Evolutionary conservation across 108 stramenopile species (phyloP).

Genomic region (Nannochloropsis salina): DNA sequence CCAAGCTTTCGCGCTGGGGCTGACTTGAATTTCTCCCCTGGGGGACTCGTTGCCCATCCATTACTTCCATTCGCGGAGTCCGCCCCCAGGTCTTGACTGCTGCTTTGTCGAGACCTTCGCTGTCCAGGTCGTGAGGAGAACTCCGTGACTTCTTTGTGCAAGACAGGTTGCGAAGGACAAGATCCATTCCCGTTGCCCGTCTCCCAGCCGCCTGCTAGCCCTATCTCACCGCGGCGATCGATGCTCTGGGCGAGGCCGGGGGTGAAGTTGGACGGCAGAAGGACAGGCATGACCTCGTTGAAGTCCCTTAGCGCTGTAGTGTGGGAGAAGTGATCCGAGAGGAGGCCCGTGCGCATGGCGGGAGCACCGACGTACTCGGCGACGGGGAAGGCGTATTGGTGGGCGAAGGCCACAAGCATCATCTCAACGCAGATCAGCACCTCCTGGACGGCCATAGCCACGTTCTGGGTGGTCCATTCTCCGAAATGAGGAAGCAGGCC

Average conservation of each 20-base stretch:
- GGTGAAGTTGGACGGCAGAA: neutral
- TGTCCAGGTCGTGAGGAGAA: too few species aligned
- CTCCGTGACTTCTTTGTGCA: too few species aligned
- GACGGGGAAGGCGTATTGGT: constrained; percentile 51
- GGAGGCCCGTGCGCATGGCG: constrained; percentile 32
- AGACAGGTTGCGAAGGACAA: too few species aligned
- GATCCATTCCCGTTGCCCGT: too few species aligned
- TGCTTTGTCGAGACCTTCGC: too few species aligned
- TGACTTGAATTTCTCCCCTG: too few species aligned
- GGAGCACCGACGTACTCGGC: constrained; percentile 45
- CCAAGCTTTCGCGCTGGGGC: too few species aligned
- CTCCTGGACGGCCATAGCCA: constrained; percentile 51
- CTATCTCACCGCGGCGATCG: neutral
- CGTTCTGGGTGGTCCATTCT: constrained; percentile 40
- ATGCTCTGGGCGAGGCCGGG: constrained; percentile 21
- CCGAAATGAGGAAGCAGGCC: neutral
- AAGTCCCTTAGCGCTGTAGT: constrained; percentile 51
- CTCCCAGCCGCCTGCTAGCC: too few species aligned
- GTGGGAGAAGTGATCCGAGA: constrained; percentile 54
- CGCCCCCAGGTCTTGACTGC: too few species aligned
- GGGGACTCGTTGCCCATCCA: too few species aligned
- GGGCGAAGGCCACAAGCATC: constrained; percentile 47
- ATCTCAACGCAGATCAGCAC: constrained; percentile 54
- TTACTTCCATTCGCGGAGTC: too few species aligned
- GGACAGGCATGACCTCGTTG: constrained; percentile 50